Conservation (phyloP, 495 filamentous ascomycete genomes). For the Hypoxylon intermedium region DNA sequence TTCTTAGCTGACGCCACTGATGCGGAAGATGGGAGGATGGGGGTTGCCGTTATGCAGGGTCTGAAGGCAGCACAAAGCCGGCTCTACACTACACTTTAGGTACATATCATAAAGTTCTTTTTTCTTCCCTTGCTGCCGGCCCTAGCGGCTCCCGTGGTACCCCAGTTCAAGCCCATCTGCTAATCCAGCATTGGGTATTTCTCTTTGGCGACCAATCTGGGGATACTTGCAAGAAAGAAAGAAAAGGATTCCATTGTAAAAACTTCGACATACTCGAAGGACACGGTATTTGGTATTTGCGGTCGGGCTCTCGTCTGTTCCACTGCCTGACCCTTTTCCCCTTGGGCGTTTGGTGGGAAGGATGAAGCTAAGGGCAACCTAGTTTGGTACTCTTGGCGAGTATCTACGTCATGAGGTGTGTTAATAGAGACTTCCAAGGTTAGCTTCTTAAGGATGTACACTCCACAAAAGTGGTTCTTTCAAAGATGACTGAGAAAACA, state of each 20-base stretch:
- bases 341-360: slow-evolving; percentile 20
- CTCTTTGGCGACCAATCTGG: slow-evolving; percentile 18
- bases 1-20: slow-evolving; percentile 53
- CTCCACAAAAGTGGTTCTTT: slow-evolving; percentile 31
- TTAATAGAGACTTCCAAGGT: slow-evolving; percentile 34
- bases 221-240: slow-evolving; percentile 19
- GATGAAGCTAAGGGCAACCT: slow-evolving; percentile 35
- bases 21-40: slow-evolving; percentile 44
- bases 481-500: slow-evolving; percentile 21
- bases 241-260: neutral
- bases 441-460: slow-evolving; percentile 18
- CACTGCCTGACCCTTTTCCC: slow-evolving; percentile 32
- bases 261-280: neutral
- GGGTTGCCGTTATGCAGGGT: slow-evolving; percentile 52
- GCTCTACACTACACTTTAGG: slow-evolving; percentile 9
- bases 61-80: slow-evolving; percentile 37
- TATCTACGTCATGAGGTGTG: slow-evolving; percentile 40
- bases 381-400: slow-evolving; percentile 30
- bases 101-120: neutral
- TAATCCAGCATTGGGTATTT: slow-evolving; percentile 1
- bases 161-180: slow-evolving; percentile 9
- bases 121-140: slow-evolving; percentile 13
- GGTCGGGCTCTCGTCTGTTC: slow-evolving; percentile 35
- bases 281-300: slow-evolving; percentile 26
- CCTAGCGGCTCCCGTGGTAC: slow-evolving; percentile 11